Evolutionary conservation across 768 basidiomycete species (phyloP), one percentile per base, ranked within the genome.

Genomic region (Candolleomyces aberdarensis): DNA sequence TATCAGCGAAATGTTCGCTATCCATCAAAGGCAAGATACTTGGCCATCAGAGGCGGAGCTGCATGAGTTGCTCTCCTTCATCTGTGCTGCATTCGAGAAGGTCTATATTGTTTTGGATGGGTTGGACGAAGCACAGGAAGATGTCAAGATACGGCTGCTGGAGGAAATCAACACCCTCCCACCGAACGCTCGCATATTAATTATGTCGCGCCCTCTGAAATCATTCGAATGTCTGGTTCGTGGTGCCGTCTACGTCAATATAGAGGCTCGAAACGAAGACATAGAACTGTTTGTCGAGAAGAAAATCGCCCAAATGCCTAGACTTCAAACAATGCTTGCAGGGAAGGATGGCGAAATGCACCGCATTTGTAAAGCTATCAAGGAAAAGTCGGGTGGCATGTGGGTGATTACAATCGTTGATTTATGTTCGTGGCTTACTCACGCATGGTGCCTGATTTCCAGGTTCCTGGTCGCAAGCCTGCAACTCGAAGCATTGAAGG

Each of bases 401-500:
- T 59, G 19, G 5, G 58, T 40, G 29, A 6, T 13, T 44, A 41
- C 26, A 15, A 10, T 26, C 52, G 7, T 19, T 9, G n/a, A 6
- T 36, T 36, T 11, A 10, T n/a, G n/a, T 26, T 10, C 15, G 19
- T 3, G 14, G 7, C n/a, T 17, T 22, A 40, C 50, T 41, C 19
- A 43, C 44, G 3, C 6, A 1, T 5, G 9, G 7, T 40, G 26
- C 20, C 0, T 43, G 3, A 41, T 36, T 36, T 11, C 11, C 5
- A 59, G 58, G 58, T 59, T 59, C 49, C 58, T 59, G 9, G 31
- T 39, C n/a, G 58, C 58, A 10, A 22, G 48, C 13, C 49, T 59
- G 8, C 58, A 59, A 20, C n/a, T 59, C 5, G 58, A 59, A 36
- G 40, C 36, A 7, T 39, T 59, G 15, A 29, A 39, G 15, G 13